Evolutionary conservation across 352 stramenopile genomes (phyloP), one percentile per base, ranked within the genome.

Genomic region (Saprolegnia diclina): DNA sequence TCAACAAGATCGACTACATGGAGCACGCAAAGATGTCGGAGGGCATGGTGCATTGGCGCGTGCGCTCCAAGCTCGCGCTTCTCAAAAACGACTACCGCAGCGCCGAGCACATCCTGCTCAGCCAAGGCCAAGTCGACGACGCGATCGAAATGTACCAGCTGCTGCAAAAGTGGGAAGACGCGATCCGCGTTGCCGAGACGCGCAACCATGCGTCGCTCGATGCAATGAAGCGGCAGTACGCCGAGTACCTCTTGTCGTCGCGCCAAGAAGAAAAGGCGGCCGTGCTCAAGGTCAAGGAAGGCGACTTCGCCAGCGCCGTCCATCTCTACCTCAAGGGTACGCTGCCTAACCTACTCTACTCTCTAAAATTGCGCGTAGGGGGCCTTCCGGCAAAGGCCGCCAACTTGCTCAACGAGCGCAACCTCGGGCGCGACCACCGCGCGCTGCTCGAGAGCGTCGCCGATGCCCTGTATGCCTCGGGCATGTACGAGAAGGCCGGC

Each of bases 141-240:
- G 90, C 91, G 13, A 97, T 98, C 57, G 79, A 92, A 37, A 98
- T 98, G 92, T 98, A 98, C 74, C 88, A 98, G 75, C 83, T 94
- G 35, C 70, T 98, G 56, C 90, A 97, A 68, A 92, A 97, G 73
- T 98, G 89, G 81, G 92, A 98, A 74, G 91, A 98, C 57, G 92
- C 94, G n/a, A 95, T 98, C 65, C 82, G 83, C 35, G 83, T 98
- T 22, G 94, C 92, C 13, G 89, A 98, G 52, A 71, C 83, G 21
- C 92, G 88, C 72, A 88, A 77, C 37, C 87, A 97, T 64, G 63
- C 73, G 0, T 75, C 85, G 26, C 83, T 79, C n/a, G 80, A 95
- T 11, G 76, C 88, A 59, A 98, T 98, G 92, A 90, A 92, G 71
- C 77, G 79, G 40, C 88, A 83, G 53, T 97, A 97, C 77, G 97